Base-by-base conservation (phyloP, 1,284 basidiomycete genomes). In the Ustilago xerochloae region DNA sequence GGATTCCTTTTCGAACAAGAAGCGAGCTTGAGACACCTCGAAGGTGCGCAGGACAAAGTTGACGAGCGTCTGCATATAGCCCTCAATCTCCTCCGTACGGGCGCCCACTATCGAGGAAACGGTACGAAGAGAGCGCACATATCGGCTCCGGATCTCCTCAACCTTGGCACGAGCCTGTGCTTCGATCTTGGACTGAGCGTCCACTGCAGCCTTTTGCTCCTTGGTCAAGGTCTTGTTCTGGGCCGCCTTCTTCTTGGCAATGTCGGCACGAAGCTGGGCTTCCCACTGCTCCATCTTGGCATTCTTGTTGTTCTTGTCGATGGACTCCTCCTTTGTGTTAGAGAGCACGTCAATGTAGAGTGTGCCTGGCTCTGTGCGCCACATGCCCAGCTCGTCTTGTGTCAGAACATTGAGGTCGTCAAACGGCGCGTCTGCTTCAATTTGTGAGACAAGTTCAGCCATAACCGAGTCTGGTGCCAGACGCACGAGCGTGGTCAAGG, bases 231-330 rank as follows among this genome's bases (percentile, higher is more conserved):
- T 69, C 62, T 78, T 75, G 47, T 59, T 78, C 29, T 71, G 74
- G 4, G 78, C 69, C 3, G 80, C 75, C 64, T 84, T 84, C 64
- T 83, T 82, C 63, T 75, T 77, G 18, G 82, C 83, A 20, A 84
- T 77, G 29, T 77, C 74, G 29, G 77, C 78, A 29, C 83, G 78
- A 18, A 84, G 71, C 61, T 84, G 82, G 16, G 78, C 81, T 35
- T 84, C 83, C 83, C 83, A 84, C 38, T 73, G 59, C 35, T 84
- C 83, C 50, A 83, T 77, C 49, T 69, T 76, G 24, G 71, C 70
- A 30, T 79, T 69, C 58, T 80, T 80, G 50, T 69, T 64, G 61
- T 76, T 78, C 54, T 73, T 75, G 35, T 63, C 62, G 26, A 64
- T 35, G 6, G 38, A 15, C 9, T 61, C 56, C 18, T 77, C 68